These are phyloP conservation scores for Tricholoma bakamatsutake DNA, from an alignment of 768 basidiomycete species.

Conservation along the genomic window DNA sequence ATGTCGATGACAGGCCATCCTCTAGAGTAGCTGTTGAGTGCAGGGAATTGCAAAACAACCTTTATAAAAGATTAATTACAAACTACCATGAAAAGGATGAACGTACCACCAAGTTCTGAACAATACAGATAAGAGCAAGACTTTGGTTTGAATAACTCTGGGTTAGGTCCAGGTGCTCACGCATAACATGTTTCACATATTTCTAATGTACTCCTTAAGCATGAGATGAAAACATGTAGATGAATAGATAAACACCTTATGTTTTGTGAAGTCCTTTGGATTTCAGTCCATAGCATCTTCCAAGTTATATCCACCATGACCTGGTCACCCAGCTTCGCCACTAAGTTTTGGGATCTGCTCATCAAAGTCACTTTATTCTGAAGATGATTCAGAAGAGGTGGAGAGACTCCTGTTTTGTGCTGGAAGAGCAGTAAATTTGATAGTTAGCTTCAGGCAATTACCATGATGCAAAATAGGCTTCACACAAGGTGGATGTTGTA, in stretches of 20 bases:
- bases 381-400: not conserved
- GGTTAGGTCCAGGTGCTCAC: not conserved
- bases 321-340: not conserved
- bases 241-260: not conserved
- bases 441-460: not conserved
- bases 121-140: not conserved
- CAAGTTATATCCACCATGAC: not conserved
- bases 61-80: not conserved
- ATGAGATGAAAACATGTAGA: not conserved
- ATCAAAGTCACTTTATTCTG: not conserved
- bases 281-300: not conserved
- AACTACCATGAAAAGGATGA: not conserved
- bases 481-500: not conserved
- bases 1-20: not conserved
- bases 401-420: not conserved
- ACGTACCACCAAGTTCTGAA: not conserved
- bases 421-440: not conserved
- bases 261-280: not conserved
- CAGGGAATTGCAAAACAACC: not conserved
- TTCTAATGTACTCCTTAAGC: not conserved
- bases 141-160: not conserved
- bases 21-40: not conserved
- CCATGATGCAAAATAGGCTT: not conserved
- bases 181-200: not conserved
- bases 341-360: not conserved